Conservation (phyloP, 805 yeast genomes). For the Saturnispora galanensis region DNA sequence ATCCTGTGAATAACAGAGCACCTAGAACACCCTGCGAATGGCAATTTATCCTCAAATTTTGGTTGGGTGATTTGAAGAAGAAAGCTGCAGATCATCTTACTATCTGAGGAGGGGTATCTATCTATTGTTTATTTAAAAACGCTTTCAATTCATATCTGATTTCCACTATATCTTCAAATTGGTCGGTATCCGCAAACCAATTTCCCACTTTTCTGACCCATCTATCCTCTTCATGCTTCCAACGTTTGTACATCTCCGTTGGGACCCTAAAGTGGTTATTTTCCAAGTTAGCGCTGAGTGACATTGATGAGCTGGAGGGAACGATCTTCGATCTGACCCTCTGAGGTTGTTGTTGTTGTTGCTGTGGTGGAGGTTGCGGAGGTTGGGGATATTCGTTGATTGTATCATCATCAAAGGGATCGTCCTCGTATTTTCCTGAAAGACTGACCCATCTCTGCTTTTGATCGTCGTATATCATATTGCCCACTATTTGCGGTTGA, state of each 20-base stretch:
- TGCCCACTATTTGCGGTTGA: conserved; percentile 31
- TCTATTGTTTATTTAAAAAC: conserved; percentile 21
- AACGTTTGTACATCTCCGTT: conserved; percentile 20
- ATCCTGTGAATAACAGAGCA: too few relatives aligned
- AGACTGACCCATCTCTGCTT: conserved; percentile 51
- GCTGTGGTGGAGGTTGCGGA: neutral
- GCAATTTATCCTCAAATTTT: too few relatives aligned
- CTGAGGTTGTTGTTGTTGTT: neutral
- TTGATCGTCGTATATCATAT: conserved; percentile 53
- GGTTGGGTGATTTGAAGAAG: too few relatives aligned
- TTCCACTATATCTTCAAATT: conserved; percentile 11
- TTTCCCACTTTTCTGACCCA: conserved; percentile 28
- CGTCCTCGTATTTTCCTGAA: conserved; percentile 31
- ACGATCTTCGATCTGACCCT: conserved; percentile 6
- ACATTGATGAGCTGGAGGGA: conserved; percentile 11
- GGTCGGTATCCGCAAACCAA: conserved; percentile 27
- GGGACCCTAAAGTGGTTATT: conserved; percentile 17
- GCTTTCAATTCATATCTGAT: conserved; percentile 25
- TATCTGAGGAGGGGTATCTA: neutral
- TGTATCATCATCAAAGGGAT: conserved; percentile 38
- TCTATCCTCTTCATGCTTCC: conserved; percentile 26
- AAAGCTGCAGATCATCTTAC: too few relatives aligned
- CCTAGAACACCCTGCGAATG: too few relatives aligned
- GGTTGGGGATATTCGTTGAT: conserved; percentile 7
- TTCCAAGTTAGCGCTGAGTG: conserved; percentile 10